phyloP scores from a whole-genome alignment of 225 moss, liverwort and hornwort genomes.

The Thuidium tamariscinum region DNA sequence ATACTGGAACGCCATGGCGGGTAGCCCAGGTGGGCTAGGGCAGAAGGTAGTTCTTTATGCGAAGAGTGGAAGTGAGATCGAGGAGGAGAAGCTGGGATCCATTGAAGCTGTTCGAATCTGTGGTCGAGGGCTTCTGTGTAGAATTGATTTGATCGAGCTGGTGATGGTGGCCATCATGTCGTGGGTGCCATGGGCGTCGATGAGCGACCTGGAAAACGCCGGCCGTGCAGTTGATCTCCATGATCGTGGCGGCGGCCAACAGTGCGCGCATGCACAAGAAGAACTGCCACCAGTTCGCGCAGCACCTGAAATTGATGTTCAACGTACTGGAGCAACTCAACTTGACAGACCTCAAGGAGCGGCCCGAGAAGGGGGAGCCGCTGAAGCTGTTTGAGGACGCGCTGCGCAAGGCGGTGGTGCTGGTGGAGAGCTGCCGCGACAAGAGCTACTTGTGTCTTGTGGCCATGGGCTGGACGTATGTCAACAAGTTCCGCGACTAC shows the following conservation, averaged over 20 bases:
- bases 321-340: conserved; percentile 78
- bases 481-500: conserved; percentile 82
- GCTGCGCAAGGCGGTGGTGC: conserved; percentile 52
- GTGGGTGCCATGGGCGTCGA: conserved; percentile 54
- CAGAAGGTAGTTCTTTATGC: neutral
- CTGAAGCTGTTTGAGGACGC: conserved; percentile 70
- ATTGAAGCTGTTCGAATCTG: neutral
- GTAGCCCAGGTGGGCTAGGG: neutral
- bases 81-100: neutral
- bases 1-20: neutral
- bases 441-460: conserved; percentile 85
- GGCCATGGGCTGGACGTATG: conserved; percentile 90
- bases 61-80: neutral
- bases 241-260: conserved; percentile 64
- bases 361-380: conserved; percentile 77
- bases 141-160: neutral
- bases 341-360: conserved; percentile 64
- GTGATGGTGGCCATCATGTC: neutral
- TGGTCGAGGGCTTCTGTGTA: neutral
- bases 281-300: conserved; percentile 86
- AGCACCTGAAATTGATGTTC: conserved; percentile 81
- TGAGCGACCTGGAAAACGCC: conserved; percentile 46
- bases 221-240: conserved; percentile 52
- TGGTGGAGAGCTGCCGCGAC: conserved; percentile 86
- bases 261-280: conserved; percentile 93